phyloP scores from a whole-genome alignment of 75 land plant genomes.

The Selaginella tamariscina region DNA sequence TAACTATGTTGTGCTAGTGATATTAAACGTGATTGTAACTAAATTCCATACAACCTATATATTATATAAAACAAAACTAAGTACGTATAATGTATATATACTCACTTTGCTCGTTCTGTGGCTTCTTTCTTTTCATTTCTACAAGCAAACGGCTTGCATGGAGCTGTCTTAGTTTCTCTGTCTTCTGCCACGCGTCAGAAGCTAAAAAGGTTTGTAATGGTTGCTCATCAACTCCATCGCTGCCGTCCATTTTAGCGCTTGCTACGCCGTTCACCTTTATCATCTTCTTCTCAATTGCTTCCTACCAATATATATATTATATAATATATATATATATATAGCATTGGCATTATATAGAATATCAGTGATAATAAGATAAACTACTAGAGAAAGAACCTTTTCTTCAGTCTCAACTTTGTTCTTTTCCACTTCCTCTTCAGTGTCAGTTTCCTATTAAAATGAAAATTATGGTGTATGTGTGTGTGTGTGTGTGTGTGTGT shows the following conservation, averaged over 20 bases:
- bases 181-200: slow-evolving; percentile 48
- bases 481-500: too few relatives aligned
- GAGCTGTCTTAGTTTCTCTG: slow-evolving; percentile 67
- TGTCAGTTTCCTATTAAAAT: too few relatives aligned
- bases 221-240: slow-evolving; percentile 1
- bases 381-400: too few relatives aligned
- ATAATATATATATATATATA: neutral
- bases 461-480: too few relatives aligned
- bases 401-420: neutral
- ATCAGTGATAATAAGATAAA: neutral
- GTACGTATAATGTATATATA: too few relatives aligned
- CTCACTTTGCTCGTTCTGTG: slow-evolving; percentile 62
- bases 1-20: too few relatives aligned
- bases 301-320: neutral
- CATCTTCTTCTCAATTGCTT: slow-evolving; percentile 18
- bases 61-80: too few relatives aligned
- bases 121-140: slow-evolving; percentile 58
- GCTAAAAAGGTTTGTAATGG: slow-evolving; percentile 40
- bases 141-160: slow-evolving; percentile 36
- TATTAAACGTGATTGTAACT: slow-evolving; percentile 7
- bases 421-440: too few relatives aligned
- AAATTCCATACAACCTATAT: neutral
- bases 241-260: neutral
- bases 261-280: neutral
- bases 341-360: neutral